Base-by-base conservation (phyloP, 805 yeast genomes). In the Monosporozyma servazzii region DNA sequence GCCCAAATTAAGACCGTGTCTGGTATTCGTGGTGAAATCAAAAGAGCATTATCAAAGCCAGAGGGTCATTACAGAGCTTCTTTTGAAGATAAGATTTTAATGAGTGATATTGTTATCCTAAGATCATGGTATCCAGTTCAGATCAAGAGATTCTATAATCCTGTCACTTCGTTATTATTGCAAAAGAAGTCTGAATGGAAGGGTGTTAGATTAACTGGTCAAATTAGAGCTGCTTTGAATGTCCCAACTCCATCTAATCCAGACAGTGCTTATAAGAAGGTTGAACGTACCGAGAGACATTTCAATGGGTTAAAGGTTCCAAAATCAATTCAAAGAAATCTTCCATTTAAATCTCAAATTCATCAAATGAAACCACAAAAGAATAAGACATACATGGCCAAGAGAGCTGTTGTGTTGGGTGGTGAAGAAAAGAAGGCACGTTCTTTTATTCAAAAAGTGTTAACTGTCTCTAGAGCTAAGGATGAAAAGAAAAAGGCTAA, bases 121-220 rank as follows among this genome's bases (percentile, higher is more conserved):
- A 83, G 96, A 66, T 90, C 98, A 3, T 93, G 99, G 99, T 90
- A 89, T 66, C 98, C 98, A 1, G 95, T 93, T 39, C 82, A 79
- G 57, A 86, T 93, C 15, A 85, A 91, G 68, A 82, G 82, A 67
- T 93, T 88, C 70, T 95, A 91, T 70, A 95, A 93, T 65, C 98
- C 98, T 1, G 98, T 93, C 20, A 86, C 97, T 0, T 93, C 99
- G 1, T 74, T 91, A 64, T 75, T 95, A 60, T 69, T 90, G 53
- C 65, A 73, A 36, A 80, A 88, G 58, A 93, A 93, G 71, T 74
- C 76, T 31, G 87, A 87, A 62, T 93, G 99, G 99, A 79, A 79
- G 62, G 99, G 99, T 56, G 89, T 93, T 95, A 80, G 96, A 64
- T 75, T 91, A 55, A 93, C 97, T 0, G 99, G 99, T 52, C 85